These are phyloP conservation scores for Geranomyces variabilis DNA, from an alignment of 192 early-diverging fungal genomes.

Conservation along the genomic window DNA sequence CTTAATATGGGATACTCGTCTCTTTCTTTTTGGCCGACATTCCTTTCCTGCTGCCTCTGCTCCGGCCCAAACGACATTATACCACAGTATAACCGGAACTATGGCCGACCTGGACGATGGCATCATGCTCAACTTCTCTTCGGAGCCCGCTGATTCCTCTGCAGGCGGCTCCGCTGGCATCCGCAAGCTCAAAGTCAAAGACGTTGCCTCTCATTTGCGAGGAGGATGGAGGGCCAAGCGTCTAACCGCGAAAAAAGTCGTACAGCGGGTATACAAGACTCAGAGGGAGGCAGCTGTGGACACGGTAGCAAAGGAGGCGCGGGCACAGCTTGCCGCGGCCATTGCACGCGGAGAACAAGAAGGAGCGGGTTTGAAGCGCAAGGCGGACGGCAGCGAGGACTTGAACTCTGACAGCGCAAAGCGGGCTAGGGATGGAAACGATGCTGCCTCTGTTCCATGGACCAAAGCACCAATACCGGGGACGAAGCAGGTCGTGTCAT, in stretches of 20 bases:
- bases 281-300: slow-evolving; percentile 13
- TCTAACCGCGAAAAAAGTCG: slow-evolving; percentile 41
- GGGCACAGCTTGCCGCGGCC: background rate
- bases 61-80: too few species aligned
- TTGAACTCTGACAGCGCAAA: background rate
- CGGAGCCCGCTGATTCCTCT: slow-evolving; percentile 6
- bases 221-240: slow-evolving; percentile 40
- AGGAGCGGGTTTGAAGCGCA: slow-evolving; percentile 6
- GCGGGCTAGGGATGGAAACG: background rate
- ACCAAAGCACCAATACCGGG: slow-evolving; percentile 6
- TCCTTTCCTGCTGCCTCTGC: slow-evolving; percentile 1
- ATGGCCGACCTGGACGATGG: slow-evolving; percentile 49
- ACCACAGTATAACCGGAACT: too few species aligned
- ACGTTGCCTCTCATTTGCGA: slow-evolving; percentile 17
- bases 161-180: slow-evolving; percentile 6
- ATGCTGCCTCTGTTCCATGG: slow-evolving; percentile 20
- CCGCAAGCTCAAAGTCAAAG: slow-evolving; percentile 6
- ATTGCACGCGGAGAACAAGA: background rate
- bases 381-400: background rate
- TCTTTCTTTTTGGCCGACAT: too few species aligned
- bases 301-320: background rate
- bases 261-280: slow-evolving; percentile 28
- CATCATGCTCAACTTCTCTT: slow-evolving; percentile 67
- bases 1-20: too few species aligned
- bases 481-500: slow-evolving; percentile 77